Percentiles rank a stretch among this genome's conserved stretches.
These are phyloP conservation scores for Cicer pinnatifidum DNA, from an alignment of 306 rosid species.

Conservation along the genomic window DNA sequence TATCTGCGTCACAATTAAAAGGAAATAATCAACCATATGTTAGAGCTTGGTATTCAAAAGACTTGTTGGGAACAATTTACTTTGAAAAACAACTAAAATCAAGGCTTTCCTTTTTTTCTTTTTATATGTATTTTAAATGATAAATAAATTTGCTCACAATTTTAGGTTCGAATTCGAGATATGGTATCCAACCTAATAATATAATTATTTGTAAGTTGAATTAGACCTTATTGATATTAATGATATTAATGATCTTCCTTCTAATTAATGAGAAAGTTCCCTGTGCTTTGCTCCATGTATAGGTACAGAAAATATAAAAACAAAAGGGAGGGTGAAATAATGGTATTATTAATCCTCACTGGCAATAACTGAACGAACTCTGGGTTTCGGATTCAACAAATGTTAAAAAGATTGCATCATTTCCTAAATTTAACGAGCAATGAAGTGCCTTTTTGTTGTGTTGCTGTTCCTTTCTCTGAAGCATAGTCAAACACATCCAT, in stretches of 20 bases:
- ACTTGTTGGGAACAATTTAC: not conserved
- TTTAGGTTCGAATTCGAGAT: too few relatives aligned
- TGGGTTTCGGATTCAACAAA: constrained; percentile 14
- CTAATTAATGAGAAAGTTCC: too few relatives aligned
- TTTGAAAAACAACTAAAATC: not conserved
- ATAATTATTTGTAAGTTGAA: too few relatives aligned
- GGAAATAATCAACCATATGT: not conserved
- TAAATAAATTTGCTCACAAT: too few relatives aligned
- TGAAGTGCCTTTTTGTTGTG: constrained; percentile 46
- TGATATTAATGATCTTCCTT: not conserved
- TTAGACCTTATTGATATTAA: too few relatives aligned
- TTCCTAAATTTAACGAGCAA: constrained; percentile 39
- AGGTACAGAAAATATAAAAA: not conserved
- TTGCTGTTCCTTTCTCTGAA: constrained; percentile 61
- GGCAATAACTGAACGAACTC: constrained; percentile 33
- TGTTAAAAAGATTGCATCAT: not conserved
- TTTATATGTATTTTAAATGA: too few relatives aligned
- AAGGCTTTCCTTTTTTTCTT: too few relatives aligned
- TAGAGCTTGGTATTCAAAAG: not conserved
- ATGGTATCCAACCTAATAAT: too few relatives aligned
- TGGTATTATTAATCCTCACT: constrained; percentile 39
- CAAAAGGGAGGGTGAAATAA: not conserved
- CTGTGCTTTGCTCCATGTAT: not conserved
- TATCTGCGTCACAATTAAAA: not conserved
- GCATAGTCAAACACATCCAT: constrained; percentile 67